These are phyloP conservation scores for Chlamydomonas reinhardtii DNA, from an alignment of 163 green algal genomes.

Conservation along the genomic window DNA sequence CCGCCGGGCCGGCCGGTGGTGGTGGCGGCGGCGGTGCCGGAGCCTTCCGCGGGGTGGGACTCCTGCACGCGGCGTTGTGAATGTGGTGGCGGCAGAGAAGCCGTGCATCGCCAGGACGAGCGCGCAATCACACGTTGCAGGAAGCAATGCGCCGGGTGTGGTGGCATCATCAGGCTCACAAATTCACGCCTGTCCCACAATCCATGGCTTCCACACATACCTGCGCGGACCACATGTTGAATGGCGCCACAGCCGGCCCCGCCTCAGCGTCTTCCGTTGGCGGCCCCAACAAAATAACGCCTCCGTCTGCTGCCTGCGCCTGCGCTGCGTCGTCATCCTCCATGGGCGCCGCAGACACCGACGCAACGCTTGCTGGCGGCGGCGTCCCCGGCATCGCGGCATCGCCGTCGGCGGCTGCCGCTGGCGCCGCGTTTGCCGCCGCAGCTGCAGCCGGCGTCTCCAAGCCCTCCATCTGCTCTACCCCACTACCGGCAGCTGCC, in stretches of 20 bases:
- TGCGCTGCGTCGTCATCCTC: conserved; percentile 27
- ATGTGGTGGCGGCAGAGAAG: too few relatives aligned
- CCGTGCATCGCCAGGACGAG: too few relatives aligned
- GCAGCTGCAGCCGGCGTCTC: conserved; percentile 3
- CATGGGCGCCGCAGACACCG: neutral
- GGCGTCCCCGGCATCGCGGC: conserved; percentile 18
- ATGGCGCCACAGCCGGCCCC: conserved; percentile 45
- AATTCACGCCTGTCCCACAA: neutral
- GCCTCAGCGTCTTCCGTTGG: neutral
- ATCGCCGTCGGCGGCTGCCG: neutral
- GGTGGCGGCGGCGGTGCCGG: neutral
- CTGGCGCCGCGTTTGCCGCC: neutral
- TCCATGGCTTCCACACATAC: neutral
- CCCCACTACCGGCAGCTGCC: neutral
- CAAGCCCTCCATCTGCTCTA: conserved; percentile 9
- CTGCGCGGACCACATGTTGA: conserved; percentile 65
- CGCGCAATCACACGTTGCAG: too few relatives aligned
- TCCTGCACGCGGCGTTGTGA: neutral
- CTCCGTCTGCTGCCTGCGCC: neutral
- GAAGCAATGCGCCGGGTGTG: too few relatives aligned
- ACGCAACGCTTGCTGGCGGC: neutral
- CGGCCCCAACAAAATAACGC: neutral
- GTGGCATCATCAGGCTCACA: too few relatives aligned
- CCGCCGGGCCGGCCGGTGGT: neutral
- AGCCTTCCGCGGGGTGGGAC: neutral